Percentiles rank a stretch among this genome's conserved stretches.
Conservation (phyloP, 352 stramenopile genomes). For the Phytopythium montanum region DNA sequence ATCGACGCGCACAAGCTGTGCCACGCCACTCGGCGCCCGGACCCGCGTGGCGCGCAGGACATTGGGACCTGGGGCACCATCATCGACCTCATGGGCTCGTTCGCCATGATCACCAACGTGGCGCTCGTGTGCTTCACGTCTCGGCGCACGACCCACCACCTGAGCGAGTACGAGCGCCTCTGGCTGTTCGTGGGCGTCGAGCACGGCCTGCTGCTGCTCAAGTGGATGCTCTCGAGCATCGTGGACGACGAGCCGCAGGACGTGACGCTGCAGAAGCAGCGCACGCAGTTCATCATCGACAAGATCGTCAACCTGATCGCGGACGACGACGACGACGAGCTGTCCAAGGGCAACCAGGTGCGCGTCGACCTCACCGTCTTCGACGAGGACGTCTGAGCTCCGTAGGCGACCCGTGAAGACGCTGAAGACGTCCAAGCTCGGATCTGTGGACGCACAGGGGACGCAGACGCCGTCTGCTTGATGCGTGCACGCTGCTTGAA, state of each 20-base stretch:
- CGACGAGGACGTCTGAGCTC: conserved; percentile 40
- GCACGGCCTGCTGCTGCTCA: conserved; percentile 58
- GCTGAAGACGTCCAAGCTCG: not conserved
- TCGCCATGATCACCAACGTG: conserved; percentile 91
- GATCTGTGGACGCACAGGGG: not conserved
- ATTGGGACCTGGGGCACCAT: conserved; percentile 93
- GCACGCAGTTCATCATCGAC: conserved; percentile 60
- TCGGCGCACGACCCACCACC: conserved; percentile 42
- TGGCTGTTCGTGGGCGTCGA: conserved; percentile 68
- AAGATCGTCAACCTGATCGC: conserved; percentile 75
- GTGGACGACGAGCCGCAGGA: conserved; percentile 73
- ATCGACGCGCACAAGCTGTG: conserved; percentile 87
- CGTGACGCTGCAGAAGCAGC: conserved; percentile 66
- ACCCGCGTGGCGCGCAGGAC: conserved; percentile 76
- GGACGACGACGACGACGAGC: conserved; percentile 62
- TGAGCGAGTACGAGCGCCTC: conserved; percentile 42
- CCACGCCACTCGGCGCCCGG: conserved; percentile 61
- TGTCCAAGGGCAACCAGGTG: conserved; percentile 75
- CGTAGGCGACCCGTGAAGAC: not conserved
- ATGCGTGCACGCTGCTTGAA: not conserved
- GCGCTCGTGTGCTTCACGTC: conserved; percentile 92
- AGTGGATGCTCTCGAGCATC: conserved; percentile 63
- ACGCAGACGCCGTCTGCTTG: not conserved
- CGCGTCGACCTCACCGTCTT: conserved; percentile 78
- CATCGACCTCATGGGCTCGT: conserved; percentile 85